Evolutionary conservation across 495 filamentous ascomycete genomes (phyloP).

Genomic region (Penicilliopsis zonata): DNA sequence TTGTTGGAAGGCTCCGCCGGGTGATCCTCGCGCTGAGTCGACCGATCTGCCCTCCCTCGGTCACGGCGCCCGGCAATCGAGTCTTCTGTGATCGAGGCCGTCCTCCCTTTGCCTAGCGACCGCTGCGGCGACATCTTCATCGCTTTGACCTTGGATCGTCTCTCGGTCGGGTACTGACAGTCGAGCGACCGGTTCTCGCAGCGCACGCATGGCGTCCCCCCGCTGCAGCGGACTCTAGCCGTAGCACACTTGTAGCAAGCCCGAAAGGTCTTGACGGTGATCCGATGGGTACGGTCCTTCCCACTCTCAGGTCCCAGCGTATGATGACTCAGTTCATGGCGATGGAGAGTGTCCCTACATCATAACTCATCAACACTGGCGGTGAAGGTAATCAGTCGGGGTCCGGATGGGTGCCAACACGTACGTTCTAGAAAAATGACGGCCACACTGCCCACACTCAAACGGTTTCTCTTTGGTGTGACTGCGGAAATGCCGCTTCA

Average conservation of each 20-base stretch:
- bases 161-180: constrained; percentile 38
- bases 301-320: constrained; percentile 23
- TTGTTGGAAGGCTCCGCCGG: too few relatives aligned
- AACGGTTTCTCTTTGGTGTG: constrained; percentile 63
- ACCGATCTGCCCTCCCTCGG: not conserved
- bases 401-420: constrained; percentile 2
- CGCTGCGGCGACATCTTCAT: constrained; percentile 8
- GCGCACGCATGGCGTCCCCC: constrained; percentile 37
- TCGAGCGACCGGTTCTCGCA: constrained; percentile 38
- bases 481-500: constrained; percentile 60
- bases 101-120: constrained; percentile 5
- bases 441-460: constrained; percentile 52
- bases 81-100: constrained; percentile 3
- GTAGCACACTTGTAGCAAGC: constrained; percentile 45
- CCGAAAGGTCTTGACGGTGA: constrained; percentile 35
- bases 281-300: constrained; percentile 26
- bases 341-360: constrained; percentile 45
- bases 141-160: constrained; percentile 26
- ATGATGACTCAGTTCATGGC: constrained; percentile 43
- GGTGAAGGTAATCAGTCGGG: constrained; percentile 7
- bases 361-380: too few relatives aligned
- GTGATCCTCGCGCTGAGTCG: too few relatives aligned
- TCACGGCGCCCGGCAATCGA: not conserved
- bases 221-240: constrained; percentile 44
- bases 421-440: constrained; percentile 53